phyloP scores from a whole-genome alignment of 495 filamentous ascomycete genomes.

The Parmelia sp. region DNA sequence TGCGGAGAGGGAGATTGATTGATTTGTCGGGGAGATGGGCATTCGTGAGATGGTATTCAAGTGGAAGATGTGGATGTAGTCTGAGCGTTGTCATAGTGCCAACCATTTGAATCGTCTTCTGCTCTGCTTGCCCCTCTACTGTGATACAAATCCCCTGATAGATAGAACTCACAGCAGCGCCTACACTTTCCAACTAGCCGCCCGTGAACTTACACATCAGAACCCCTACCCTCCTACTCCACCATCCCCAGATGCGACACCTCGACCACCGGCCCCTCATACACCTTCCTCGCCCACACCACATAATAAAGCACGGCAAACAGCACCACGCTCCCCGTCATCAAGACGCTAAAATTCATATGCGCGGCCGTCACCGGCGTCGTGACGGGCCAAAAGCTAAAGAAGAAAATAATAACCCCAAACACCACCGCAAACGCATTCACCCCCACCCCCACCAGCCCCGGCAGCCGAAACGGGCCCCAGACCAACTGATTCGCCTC shows the following conservation, averaged over 20 bases:
- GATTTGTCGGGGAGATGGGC: background rate
- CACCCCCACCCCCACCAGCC: constrained; percentile 38
- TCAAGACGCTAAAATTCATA: constrained; percentile 42
- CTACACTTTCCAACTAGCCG: background rate
- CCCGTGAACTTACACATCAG: background rate
- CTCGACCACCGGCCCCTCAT: constrained; percentile 40
- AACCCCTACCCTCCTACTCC: background rate
- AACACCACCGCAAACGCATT: constrained; percentile 38
- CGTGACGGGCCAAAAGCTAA: constrained; percentile 43
- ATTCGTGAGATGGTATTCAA: background rate
- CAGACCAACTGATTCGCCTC: constrained; percentile 34
- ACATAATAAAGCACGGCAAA: constrained; percentile 40
- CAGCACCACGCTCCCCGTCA: constrained; percentile 41
- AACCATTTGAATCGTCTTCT: too few species aligned
- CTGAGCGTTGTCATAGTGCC: background rate
- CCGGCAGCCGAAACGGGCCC: constrained; percentile 46
- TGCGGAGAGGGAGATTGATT: background rate
- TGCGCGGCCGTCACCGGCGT: constrained; percentile 29
- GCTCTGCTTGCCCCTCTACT: too few species aligned
- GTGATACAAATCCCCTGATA: too few species aligned
- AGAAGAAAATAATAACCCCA: constrained; percentile 37
- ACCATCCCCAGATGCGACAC: background rate
- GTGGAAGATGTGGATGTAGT: background rate
- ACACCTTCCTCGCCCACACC: constrained; percentile 37
- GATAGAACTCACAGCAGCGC: background rate